Conservation (phyloP, 2,329 filamentous ascomycete genomes). For the Neobulgaria alba region DNA sequence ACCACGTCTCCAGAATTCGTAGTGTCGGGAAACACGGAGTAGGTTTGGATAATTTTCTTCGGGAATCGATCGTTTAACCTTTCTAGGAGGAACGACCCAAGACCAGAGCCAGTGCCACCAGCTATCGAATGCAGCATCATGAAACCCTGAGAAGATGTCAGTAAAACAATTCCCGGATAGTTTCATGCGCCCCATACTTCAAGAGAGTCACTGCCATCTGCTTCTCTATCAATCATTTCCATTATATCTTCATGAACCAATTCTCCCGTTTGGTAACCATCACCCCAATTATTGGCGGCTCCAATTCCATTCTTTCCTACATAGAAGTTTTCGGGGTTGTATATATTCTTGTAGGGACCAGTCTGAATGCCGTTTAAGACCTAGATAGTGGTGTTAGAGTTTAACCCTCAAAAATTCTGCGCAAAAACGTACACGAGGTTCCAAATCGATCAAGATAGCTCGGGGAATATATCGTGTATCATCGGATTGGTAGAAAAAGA, state of each 20-base stretch:
- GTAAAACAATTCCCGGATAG: constrained; percentile 1
- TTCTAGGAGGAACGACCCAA: constrained; percentile 91
- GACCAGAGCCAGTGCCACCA: constrained; percentile 89
- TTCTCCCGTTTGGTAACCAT: constrained; percentile 90
- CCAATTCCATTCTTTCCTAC: constrained; percentile 88
- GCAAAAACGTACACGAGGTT: constrained; percentile 60
- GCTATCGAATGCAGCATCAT: constrained; percentile 99
- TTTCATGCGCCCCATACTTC: constrained; percentile 48
- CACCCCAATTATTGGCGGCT: constrained; percentile 97
- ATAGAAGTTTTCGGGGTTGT: constrained; percentile 99
- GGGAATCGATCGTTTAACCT: constrained; percentile 94
- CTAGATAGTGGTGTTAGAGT: too few relatives aligned
- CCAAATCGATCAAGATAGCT: constrained; percentile 89
- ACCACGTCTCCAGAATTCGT: constrained; percentile 83
- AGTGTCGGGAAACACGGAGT: constrained; percentile 95
- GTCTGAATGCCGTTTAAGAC: constrained; percentile 89
- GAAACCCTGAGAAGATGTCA: constrained; percentile 57
- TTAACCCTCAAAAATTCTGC: too few relatives aligned
- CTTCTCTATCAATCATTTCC: constrained; percentile 98
- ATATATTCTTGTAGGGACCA: constrained; percentile 94
- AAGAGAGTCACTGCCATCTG: constrained; percentile 93
- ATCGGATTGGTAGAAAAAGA: constrained; percentile 99
- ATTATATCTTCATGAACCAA: constrained; percentile 91
- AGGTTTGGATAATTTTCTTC: constrained; percentile 98
- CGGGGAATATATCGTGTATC: constrained; percentile 97